These are phyloP conservation scores for Dactylellina haptotyla DNA, from an alignment of 2,329 filamentous ascomycete species.

Conservation along the genomic window DNA sequence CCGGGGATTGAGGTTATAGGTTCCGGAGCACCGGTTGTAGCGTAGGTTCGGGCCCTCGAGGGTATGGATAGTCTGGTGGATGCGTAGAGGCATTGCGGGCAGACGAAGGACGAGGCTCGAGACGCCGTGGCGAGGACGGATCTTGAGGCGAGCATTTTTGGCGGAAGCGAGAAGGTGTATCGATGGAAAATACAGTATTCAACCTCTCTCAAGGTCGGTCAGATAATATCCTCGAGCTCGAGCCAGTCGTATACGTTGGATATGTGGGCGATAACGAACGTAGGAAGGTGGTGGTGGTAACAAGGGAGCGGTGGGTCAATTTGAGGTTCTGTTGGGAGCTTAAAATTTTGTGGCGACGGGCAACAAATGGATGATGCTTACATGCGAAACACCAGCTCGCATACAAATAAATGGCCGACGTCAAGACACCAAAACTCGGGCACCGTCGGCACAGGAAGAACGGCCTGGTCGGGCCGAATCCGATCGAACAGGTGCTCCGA, in stretches of 20 bases:
- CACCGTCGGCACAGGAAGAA: background rate
- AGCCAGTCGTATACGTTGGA: background rate
- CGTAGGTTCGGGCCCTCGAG: conserved; percentile 20
- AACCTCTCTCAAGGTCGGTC: too few species aligned
- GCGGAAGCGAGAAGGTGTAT: background rate
- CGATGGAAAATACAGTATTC: too few species aligned
- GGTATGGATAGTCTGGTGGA: conserved; percentile 12
- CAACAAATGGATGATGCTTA: conserved; percentile 11
- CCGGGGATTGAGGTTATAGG: conserved; percentile 5
- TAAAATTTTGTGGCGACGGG: conserved; percentile 36
- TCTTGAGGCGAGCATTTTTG: conserved; percentile 42
- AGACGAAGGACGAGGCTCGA: conserved; percentile 39
- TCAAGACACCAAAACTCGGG: too few species aligned
- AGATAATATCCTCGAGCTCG: background rate
- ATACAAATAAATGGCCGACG: too few species aligned
- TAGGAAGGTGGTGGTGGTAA: background rate
- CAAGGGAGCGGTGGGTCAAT: conserved; percentile 3
- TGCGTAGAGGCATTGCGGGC: conserved; percentile 47
- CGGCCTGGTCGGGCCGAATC: conserved; percentile 5
- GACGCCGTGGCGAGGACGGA: conserved; percentile 26
- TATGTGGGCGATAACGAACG: background rate
- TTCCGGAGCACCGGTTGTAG: conserved; percentile 28
- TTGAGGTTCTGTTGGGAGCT: conserved; percentile 10
- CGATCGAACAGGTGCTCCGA: background rate
- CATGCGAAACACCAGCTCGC: background rate